Evolutionary conservation across 2,329 filamentous ascomycete species (phyloP), one percentile per base, ranked within the genome.

Genomic region (Dendrostoma leiphaemia): DNA sequence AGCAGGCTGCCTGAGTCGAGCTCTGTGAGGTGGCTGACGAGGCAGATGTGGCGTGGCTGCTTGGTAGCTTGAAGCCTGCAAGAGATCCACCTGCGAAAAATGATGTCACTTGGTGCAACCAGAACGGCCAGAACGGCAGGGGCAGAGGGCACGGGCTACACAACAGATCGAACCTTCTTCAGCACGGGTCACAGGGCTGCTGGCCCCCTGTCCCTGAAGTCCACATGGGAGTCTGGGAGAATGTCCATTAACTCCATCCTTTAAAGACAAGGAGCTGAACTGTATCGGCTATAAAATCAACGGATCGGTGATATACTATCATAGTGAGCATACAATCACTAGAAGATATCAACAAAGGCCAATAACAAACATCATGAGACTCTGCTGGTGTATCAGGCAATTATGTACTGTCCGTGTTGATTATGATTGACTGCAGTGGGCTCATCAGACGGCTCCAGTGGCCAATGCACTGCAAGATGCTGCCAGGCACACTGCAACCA

Each of bases 381-480:
- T 17, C 17, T 15, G n/a, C 24, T 26, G 38, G 38, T 23, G 38
- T 41, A 26, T 41, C 38, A 23, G 21, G 3, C 38, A n/a, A n/a
- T n/a, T n/a, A n/a, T n/a, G n/a, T n/a, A n/a, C n/a, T n/a, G n/a
- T n/a, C n/a, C n/a, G n/a, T n/a, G n/a, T n/a, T 17, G 21, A 41
- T 41, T 26, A 23, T 41, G 38, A 41, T 41, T 41, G 24, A 21
- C 38, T 41, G 6, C 38, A 41, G 38, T 41, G 46, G 46, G n/a
- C 15, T 29, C 46, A 48, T 31, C 29, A 37, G 21, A 6, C 34
- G 10, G 19, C 15, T 31, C 28, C 46, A 48, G 46, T 38, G 46
- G 46, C 46, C 46, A 48, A 48, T 48, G 32, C 46, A 37, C 32
- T 45, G 28, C 26, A 32, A 45, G 43, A 45, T 45, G n/a, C 9